phyloP scores from a whole-genome alignment of 2,329 filamentous ascomycete species.

The Metarhizium guizhouense region DNA sequence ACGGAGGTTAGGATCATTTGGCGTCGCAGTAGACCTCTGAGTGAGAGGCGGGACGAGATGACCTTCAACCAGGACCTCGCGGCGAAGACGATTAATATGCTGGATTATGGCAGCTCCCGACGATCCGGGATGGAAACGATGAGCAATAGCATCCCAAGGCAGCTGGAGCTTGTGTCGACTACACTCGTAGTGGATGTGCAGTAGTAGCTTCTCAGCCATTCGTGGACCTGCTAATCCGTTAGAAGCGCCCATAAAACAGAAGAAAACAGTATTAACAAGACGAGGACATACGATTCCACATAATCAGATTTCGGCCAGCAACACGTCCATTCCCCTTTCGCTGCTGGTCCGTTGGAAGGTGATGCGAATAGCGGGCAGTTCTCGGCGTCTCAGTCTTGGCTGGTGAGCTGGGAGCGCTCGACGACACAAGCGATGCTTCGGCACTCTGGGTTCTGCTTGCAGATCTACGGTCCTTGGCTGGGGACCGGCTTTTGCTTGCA shows the following conservation, averaged over 20 bases:
- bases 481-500: slow-evolving; percentile 11
- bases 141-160: slow-evolving; percentile 31
- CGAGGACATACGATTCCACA: slow-evolving; percentile 31
- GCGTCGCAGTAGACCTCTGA: slow-evolving; percentile 15
- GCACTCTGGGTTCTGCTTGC: slow-evolving; percentile 8
- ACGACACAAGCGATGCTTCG: slow-evolving; percentile 4
- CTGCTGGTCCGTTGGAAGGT: slow-evolving; percentile 16
- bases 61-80: slow-evolving; percentile 27
- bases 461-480: slow-evolving; percentile 6
- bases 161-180: slow-evolving; percentile 20
- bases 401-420: slow-evolving; percentile 1
- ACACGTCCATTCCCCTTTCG: slow-evolving; percentile 19
- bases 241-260: neutral
- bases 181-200: slow-evolving; percentile 32
- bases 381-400: slow-evolving; percentile 6
- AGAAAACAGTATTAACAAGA: neutral
- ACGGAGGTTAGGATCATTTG: slow-evolving; percentile 18
- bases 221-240: slow-evolving; percentile 26
- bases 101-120: slow-evolving; percentile 29
- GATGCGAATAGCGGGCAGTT: slow-evolving; percentile 14
- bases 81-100: slow-evolving; percentile 26
- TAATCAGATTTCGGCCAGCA: slow-evolving; percentile 28
- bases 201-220: slow-evolving; percentile 36
- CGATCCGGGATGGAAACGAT: slow-evolving; percentile 31
- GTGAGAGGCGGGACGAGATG: slow-evolving; percentile 30